Evolutionary conservation across 345 rosid species (phyloP).

Genomic region (Dipteronia dyeriana): DNA sequence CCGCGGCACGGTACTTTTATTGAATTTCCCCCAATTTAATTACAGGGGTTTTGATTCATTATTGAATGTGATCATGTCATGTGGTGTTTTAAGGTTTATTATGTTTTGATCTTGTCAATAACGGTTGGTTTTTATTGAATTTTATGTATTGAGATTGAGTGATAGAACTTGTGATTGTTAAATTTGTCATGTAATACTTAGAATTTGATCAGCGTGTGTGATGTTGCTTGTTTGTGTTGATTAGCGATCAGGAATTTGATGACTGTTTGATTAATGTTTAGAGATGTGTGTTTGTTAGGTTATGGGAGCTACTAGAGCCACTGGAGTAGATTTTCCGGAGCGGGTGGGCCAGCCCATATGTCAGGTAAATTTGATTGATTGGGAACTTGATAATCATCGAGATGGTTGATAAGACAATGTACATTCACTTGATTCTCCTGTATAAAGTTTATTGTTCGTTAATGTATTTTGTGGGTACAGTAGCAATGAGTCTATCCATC

Average conservation of each 20-base stretch:
- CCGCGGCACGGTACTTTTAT: conserved; percentile 58
- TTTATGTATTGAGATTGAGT: not conserved
- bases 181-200: conserved; percentile 5
- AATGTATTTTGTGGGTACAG: conserved; percentile 8
- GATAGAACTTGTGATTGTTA: not conserved
- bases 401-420: conserved; percentile 22
- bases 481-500: not conserved
- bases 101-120: conserved; percentile 25
- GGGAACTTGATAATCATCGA: not conserved
- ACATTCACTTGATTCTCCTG: conserved; percentile 14
- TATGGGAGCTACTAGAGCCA: conserved; percentile 53
- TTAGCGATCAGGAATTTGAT: conserved; percentile 13
- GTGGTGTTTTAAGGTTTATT: not conserved
- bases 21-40: conserved; percentile 16
- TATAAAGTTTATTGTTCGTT: not conserved
- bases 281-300: conserved; percentile 44
- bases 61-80: conserved; percentile 13
- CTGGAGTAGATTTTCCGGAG: conserved; percentile 70
- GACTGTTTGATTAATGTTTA: conserved; percentile 24
- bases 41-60: conserved; percentile 33
- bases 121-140: not conserved
- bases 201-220: conserved; percentile 3
- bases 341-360: conserved; percentile 76
- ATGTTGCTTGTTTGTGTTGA: conserved; percentile 22
- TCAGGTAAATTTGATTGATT: conserved; percentile 52